Evolutionary conservation across 495 filamentous ascomycete genomes (phyloP).

Genomic region (Barbatosphaeria neglecta): DNA sequence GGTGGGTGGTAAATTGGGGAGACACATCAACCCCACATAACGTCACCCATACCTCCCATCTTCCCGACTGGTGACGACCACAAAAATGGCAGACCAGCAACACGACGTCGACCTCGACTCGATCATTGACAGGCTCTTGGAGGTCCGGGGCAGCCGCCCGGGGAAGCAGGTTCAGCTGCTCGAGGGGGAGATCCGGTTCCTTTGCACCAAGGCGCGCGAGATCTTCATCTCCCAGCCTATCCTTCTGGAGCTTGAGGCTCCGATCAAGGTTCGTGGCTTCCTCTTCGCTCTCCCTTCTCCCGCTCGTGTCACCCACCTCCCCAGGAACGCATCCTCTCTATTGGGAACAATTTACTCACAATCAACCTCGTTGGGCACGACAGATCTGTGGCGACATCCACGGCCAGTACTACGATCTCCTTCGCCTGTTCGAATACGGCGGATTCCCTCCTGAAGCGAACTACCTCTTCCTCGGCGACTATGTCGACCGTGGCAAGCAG

Average conservation of each 20-base stretch:
- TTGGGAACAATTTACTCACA: not conserved
- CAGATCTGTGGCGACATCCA: slow-evolving; percentile 99
- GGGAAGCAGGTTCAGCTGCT: slow-evolving; percentile 97
- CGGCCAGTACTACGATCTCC: slow-evolving; percentile 96
- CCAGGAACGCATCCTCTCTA: slow-evolving; percentile 5
- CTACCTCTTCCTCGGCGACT: slow-evolving; percentile 98
- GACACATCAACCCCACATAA: slow-evolving; percentile 16
- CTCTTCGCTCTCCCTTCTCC: not conserved
- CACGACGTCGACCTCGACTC: slow-evolving; percentile 97
- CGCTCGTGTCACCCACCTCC: not conserved
- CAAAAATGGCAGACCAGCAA: slow-evolving; percentile 74
- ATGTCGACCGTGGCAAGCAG: slow-evolving; percentile 98
- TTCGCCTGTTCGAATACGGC: slow-evolving; percentile 96
- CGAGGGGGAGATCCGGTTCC: slow-evolving; percentile 91
- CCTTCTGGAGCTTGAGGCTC: slow-evolving; percentile 90
- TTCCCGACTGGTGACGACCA: slow-evolving; percentile 31
- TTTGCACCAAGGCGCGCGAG: slow-evolving; percentile 97
- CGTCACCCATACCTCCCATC: slow-evolving; percentile 14
- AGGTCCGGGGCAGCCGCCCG: slow-evolving; percentile 94
- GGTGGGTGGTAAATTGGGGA: not conserved
- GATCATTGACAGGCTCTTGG: slow-evolving; percentile 94
- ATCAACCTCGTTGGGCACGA: not conserved
- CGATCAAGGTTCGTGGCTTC: slow-evolving; percentile 74
- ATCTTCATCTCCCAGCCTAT: slow-evolving; percentile 99
- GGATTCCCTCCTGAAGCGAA: slow-evolving; percentile 98